Percentiles rank a stretch among this genome's conserved stretches.
Evolutionary conservation across 2,329 filamentous ascomycete genomes (phyloP).

Genomic region (Cylindrodendrum hubeiense): DNA sequence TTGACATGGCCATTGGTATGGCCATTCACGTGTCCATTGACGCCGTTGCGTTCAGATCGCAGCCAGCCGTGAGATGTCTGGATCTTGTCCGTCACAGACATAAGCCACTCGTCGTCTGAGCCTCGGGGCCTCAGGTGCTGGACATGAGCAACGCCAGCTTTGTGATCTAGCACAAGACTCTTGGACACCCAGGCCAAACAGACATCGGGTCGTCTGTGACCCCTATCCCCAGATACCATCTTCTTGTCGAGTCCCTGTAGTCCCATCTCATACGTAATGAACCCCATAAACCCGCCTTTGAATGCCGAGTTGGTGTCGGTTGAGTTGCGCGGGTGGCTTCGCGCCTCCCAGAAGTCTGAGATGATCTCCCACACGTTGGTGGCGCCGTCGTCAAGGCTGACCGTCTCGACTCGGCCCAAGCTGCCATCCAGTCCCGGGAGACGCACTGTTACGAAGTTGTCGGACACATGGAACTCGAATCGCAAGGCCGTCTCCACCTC

Average conservation of each 20-base stretch:
- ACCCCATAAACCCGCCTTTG: conserved; percentile 87
- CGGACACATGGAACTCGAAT: conserved; percentile 68
- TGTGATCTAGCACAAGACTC: conserved; percentile 83
- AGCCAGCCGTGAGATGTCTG: conserved; percentile 49
- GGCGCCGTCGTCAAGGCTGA: conserved; percentile 40
- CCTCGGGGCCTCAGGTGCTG: conserved; percentile 60
- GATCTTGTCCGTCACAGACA: conserved; percentile 45
- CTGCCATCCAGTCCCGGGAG: conserved; percentile 31
- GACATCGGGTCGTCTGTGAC: conserved; percentile 72
- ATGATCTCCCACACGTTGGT: conserved; percentile 64
- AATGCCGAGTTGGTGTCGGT: conserved; percentile 64
- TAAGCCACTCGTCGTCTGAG: conserved; percentile 49
- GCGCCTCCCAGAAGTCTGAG: conserved; percentile 56
- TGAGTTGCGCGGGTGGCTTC: conserved; percentile 41
- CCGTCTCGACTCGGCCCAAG: conserved; percentile 28
- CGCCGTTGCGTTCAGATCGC: conserved; percentile 4
- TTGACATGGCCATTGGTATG: not conserved
- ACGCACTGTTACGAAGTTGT: conserved; percentile 51
- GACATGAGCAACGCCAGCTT: conserved; percentile 69
- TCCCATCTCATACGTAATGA: conserved; percentile 86
- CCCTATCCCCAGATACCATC: conserved; percentile 41
- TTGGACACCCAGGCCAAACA: conserved; percentile 82
- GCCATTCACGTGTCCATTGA: conserved; percentile 12
- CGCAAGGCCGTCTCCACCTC: conserved; percentile 68
- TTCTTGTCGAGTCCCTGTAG: conserved; percentile 57